Evolutionary conservation across 2,329 filamentous ascomycete genomes (phyloP).

Genomic region (Cladosporium sp.): DNA sequence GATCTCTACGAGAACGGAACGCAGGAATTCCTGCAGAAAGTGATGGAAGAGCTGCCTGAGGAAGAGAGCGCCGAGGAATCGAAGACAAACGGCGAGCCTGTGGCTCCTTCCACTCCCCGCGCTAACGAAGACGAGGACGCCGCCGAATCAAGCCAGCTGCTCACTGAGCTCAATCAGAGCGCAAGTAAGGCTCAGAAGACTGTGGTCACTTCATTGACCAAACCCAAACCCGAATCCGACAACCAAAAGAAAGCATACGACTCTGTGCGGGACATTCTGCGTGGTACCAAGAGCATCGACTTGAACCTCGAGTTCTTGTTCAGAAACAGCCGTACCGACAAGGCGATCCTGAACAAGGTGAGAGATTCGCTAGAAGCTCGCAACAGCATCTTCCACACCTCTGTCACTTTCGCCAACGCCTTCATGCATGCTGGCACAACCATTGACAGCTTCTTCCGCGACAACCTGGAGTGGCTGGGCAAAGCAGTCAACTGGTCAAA

Average conservation of each 20-base stretch:
- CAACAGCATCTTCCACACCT: conserved; percentile 98
- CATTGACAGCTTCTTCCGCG: conserved; percentile 96
- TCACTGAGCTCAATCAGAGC: conserved; percentile 53
- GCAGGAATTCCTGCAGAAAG: conserved; percentile 90
- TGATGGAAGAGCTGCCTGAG: conserved; percentile 72
- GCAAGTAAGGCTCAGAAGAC: conserved; percentile 51
- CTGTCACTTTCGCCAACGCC: conserved; percentile 94
- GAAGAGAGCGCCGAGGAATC: conserved; percentile 37
- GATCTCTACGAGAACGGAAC: conserved; percentile 98
- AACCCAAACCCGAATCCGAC: conserved; percentile 41
- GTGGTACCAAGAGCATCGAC: conserved; percentile 89
- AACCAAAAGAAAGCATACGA: conserved; percentile 53
- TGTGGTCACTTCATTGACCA: conserved; percentile 39
- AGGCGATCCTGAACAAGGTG: conserved; percentile 91
- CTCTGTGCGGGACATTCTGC: conserved; percentile 61
- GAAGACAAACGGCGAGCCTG: conserved; percentile 36
- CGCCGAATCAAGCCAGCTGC: conserved; percentile 55
- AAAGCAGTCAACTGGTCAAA: conserved; percentile 99
- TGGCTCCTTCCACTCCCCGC: conserved; percentile 29
- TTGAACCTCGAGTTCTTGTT: conserved; percentile 96
- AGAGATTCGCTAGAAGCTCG: conserved; percentile 92
- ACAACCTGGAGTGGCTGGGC: conserved; percentile 95
- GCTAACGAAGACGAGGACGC: conserved; percentile 42
- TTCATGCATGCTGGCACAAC: conserved; percentile 99
- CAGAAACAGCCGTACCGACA: conserved; percentile 89